These are phyloP conservation scores for Toxicodendron radicans DNA, from an alignment of 345 rosid genomes.

Conservation along the genomic window DNA sequence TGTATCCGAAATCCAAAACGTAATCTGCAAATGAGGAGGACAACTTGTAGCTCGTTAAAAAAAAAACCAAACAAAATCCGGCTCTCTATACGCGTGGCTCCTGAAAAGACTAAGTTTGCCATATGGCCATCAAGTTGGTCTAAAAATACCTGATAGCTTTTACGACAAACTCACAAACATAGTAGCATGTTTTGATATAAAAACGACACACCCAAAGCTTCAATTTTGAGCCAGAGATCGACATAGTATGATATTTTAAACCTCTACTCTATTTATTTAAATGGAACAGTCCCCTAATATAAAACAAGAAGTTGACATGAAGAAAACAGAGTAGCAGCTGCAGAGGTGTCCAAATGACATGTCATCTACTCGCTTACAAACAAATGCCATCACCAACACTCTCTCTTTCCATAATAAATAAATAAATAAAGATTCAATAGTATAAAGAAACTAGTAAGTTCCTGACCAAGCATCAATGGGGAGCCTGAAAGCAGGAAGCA, in stretches of 20 bases:
- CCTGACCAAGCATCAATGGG: conserved; percentile 18
- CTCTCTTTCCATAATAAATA: not conserved
- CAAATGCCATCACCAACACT: not conserved
- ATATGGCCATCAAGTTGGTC: too few relatives aligned
- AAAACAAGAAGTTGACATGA: not conserved
- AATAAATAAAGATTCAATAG: not conserved
- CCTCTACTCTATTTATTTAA: too few relatives aligned
- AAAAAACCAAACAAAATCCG: not conserved
- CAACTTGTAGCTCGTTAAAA: too few relatives aligned
- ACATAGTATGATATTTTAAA: too few relatives aligned
- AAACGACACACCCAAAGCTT: too few relatives aligned
- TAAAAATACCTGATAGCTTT: too few relatives aligned
- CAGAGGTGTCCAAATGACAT: not conserved
- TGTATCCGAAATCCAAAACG: too few relatives aligned
- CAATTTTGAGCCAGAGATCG: not conserved
- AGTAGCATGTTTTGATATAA: too few relatives aligned
- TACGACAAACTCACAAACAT: too few relatives aligned
- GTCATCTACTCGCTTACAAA: not conserved
- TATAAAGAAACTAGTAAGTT: not conserved
- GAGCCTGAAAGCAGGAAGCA: conserved; percentile 54
- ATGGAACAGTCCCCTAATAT: too few relatives aligned
- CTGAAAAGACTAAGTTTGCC: too few relatives aligned
- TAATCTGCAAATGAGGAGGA: too few relatives aligned
- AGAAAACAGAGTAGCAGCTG: not conserved
- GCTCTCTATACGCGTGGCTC: not conserved